These are phyloP conservation scores for Pholiota adiposa DNA, from an alignment of 1,284 basidiomycete species.

Conservation along the genomic window DNA sequence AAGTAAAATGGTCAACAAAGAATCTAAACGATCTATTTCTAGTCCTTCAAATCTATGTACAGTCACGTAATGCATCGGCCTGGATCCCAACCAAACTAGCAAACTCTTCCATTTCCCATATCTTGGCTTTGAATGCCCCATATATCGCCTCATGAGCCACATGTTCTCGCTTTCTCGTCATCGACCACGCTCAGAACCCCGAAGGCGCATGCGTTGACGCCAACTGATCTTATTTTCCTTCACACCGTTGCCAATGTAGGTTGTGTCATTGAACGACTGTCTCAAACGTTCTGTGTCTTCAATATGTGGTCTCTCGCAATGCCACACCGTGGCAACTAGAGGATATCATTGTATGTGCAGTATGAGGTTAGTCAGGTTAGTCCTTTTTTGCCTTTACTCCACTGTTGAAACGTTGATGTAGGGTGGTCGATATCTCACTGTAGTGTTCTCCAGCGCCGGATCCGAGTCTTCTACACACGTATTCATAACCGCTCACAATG, in stretches of 20 bases:
- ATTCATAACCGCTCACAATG: background rate
- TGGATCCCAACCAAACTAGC: constrained; percentile 8
- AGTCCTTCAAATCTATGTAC: background rate
- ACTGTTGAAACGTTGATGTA: no score
- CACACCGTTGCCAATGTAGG: constrained; percentile 12
- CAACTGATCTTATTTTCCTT: background rate
- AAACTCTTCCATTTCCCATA: constrained; percentile 5
- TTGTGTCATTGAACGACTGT: background rate
- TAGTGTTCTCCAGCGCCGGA: constrained; percentile 1
- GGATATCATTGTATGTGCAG: no score
- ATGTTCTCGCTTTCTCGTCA: constrained; percentile 15
- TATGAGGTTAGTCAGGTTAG: background rate
- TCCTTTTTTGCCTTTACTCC: background rate
- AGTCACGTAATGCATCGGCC: constrained; percentile 4
- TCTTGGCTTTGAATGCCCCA: constrained; percentile 12
- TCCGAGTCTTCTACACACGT: background rate
- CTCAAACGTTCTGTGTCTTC: background rate
- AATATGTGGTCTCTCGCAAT: background rate
- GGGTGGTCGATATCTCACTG: background rate
- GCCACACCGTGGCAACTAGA: background rate
- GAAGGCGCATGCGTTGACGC: constrained; percentile 10
- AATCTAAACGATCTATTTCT: constrained; percentile 11
- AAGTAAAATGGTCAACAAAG: background rate
- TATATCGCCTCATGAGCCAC: constrained; percentile 19
- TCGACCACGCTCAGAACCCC: constrained; percentile 11